A percentile compares a stretch with the other conserved stretches of the same genome.
Conservation (phyloP, 2,329 filamentous ascomycete genomes). For the Fusarium sp. region DNA sequence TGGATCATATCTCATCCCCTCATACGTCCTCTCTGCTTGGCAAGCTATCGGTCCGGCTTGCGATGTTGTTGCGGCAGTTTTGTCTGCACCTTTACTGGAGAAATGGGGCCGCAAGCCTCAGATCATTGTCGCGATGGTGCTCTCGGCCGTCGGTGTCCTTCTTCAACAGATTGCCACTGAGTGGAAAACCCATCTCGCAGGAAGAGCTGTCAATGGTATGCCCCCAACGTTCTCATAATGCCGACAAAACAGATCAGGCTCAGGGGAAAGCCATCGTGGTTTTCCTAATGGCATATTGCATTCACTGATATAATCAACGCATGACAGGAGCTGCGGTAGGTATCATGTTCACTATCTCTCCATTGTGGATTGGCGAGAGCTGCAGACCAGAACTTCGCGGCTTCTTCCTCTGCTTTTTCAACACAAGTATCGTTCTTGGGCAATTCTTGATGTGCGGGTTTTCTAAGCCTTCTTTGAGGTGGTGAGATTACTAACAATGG, state of each 20-base stretch:
- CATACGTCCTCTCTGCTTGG: slow-evolving; percentile 51
- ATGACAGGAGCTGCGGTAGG: slow-evolving; percentile 51
- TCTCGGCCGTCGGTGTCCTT: slow-evolving; percentile 49
- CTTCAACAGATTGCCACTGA: slow-evolving; percentile 50
- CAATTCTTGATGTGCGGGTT: slow-evolving; percentile 48
- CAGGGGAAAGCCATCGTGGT: too few relatives aligned
- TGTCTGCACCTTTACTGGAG: slow-evolving; percentile 51
- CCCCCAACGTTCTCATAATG: too few relatives aligned
- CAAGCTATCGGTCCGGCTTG: slow-evolving; percentile 48
- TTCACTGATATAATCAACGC: too few relatives aligned
- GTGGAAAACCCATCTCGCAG: slow-evolving; percentile 50
- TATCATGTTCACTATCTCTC: slow-evolving; percentile 56
- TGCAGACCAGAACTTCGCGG: slow-evolving; percentile 55
- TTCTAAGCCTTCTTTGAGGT: too few relatives aligned
- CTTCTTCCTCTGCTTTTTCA: slow-evolving; percentile 57
- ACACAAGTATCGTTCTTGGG: slow-evolving; percentile 56
- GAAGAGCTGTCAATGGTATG: slow-evolving; percentile 47
- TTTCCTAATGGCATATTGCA: too few relatives aligned
- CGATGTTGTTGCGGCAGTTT: slow-evolving; percentile 48
- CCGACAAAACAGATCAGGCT: too few relatives aligned
- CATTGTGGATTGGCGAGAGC: slow-evolving; percentile 57
- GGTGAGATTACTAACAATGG: neutral
- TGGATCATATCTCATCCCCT: slow-evolving; percentile 50
- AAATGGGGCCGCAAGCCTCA: slow-evolving; percentile 52
- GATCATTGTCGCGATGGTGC: slow-evolving; percentile 45